Conservation (phyloP, 129 eudicot species). For the Tanacetum coccineum region DNA sequence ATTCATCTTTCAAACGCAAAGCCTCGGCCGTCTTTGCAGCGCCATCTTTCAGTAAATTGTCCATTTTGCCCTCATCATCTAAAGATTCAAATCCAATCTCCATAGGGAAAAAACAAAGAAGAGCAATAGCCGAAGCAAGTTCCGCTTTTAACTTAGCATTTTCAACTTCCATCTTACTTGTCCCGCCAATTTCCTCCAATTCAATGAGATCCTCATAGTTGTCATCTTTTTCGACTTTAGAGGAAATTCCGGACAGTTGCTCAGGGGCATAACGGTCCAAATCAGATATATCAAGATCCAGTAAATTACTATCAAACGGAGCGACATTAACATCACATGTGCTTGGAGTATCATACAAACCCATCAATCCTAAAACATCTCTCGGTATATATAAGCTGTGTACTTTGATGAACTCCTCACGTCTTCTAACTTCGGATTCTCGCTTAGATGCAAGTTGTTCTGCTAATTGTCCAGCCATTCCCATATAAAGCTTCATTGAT, state of each 20-base stretch:
- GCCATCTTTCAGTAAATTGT: conserved; percentile 50
- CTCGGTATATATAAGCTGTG: conserved; percentile 70
- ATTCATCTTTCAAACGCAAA: conserved; percentile 73
- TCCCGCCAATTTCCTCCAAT: conserved; percentile 76
- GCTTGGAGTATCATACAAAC: conserved; percentile 80
- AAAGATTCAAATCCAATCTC: conserved; percentile 58
- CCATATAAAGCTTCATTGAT: conserved; percentile 93
- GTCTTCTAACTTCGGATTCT: conserved; percentile 67
- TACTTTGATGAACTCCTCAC: conserved; percentile 72
- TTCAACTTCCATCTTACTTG: conserved; percentile 86
- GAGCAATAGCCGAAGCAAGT: conserved; percentile 86
- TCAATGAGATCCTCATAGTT: conserved; percentile 45
- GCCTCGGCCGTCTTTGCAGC: conserved; percentile 86
- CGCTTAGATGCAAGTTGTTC: conserved; percentile 82
- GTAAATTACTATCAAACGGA: conserved; percentile 76
- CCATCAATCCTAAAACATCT: conserved; percentile 80
- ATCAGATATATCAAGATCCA: conserved; percentile 75
- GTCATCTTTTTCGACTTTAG: conserved; percentile 5
- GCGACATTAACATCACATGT: conserved; percentile 75
- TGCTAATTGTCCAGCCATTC: conserved; percentile 87
- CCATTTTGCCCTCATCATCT: conserved; percentile 69
- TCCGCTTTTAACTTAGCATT: conserved; percentile 84
- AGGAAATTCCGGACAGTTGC: conserved; percentile 1
- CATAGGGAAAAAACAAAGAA: conserved; percentile 45
- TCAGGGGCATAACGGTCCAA: conserved; percentile 86